Conservation (phyloP, 176 grass and related monocot genomes). For the Oryza glaberrima region DNA sequence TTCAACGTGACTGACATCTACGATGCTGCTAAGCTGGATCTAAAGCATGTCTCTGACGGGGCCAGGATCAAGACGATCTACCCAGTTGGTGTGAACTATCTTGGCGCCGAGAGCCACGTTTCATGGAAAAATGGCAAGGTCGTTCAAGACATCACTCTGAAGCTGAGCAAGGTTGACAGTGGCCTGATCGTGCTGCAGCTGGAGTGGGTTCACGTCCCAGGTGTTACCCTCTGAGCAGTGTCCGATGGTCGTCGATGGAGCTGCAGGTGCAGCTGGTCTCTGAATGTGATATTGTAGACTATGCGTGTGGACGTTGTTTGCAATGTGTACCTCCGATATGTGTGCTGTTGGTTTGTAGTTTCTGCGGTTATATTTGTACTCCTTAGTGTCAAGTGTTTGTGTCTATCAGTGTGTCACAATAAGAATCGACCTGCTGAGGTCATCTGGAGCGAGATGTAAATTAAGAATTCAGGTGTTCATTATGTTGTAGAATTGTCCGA, state of each 20-base stretch:
- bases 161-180: conserved; percentile 67
- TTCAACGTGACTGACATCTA: conserved; percentile 59
- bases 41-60: conserved; percentile 43
- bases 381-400: conserved; percentile 16
- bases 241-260: not conserved
- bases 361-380: not conserved
- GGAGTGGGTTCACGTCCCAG: conserved; percentile 70
- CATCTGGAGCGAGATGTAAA: conserved; percentile 4
- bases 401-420: conserved; percentile 28
- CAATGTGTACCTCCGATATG: not conserved
- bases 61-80: conserved; percentile 60
- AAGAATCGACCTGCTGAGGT: conserved; percentile 22
- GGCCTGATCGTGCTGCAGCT: conserved; percentile 76
- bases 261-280: conserved; percentile 1
- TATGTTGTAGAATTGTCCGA: no score
- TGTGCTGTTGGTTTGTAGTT: conserved; percentile 10
- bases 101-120: conserved; percentile 68
- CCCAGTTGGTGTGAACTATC: conserved; percentile 64
- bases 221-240: conserved; percentile 40
- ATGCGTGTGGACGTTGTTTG: conserved; percentile 12
- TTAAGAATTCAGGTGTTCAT: not conserved
- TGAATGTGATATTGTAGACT: conserved; percentile 30
- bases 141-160: conserved; percentile 73
- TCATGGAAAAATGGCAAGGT: conserved; percentile 67
- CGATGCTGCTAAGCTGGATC: conserved; percentile 65